Evolutionary conservation across 2,329 filamentous ascomycete species (phyloP).

Genomic region (Cladorrhinum sp.): DNA sequence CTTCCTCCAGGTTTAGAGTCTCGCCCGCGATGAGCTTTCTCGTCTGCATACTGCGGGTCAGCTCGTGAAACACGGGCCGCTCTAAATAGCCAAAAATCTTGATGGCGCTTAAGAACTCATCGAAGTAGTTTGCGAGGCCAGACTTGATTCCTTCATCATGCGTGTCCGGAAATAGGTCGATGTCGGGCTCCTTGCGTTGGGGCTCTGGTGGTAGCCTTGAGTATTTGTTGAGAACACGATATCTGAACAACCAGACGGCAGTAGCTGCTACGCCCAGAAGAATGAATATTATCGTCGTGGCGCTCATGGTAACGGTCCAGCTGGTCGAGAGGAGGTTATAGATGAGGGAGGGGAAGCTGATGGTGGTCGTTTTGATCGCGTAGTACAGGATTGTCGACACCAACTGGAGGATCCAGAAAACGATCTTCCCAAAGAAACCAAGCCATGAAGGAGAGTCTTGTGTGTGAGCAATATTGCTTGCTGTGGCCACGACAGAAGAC

Average conservation of each 20-base stretch:
- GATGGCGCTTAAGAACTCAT: constrained; percentile 97
- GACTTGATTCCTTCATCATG: constrained; percentile 88
- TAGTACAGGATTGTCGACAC: constrained; percentile 67
- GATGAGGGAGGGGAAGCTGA: constrained; percentile 83
- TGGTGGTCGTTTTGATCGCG: constrained; percentile 78
- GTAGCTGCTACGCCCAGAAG: constrained; percentile 74
- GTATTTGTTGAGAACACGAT: constrained; percentile 97
- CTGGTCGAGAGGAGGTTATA: constrained; percentile 90
- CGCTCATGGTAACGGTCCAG: constrained; percentile 97
- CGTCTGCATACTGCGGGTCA: constrained; percentile 98
- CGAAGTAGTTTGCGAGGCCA: constrained; percentile 90
- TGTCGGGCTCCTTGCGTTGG: constrained; percentile 89
- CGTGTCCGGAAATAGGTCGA: constrained; percentile 91
- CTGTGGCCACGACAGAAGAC: constrained; percentile 39
- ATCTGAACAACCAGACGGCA: constrained; percentile 88
- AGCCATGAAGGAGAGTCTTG: constrained; percentile 53
- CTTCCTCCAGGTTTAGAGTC: constrained; percentile 90
- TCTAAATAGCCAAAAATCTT: constrained; percentile 98
- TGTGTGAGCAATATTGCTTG: constrained; percentile 36
- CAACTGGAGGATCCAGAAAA: constrained; percentile 54
- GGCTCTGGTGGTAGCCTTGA: constrained; percentile 88
- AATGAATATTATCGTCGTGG: constrained; percentile 85
- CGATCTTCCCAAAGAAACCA: constrained; percentile 52
- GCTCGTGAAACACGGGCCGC: constrained; percentile 92
- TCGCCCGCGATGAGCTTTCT: constrained; percentile 93